These are phyloP conservation scores for Eucalyptus curtisii DNA, from an alignment of 345 rosid species.

Conservation along the genomic window DNA sequence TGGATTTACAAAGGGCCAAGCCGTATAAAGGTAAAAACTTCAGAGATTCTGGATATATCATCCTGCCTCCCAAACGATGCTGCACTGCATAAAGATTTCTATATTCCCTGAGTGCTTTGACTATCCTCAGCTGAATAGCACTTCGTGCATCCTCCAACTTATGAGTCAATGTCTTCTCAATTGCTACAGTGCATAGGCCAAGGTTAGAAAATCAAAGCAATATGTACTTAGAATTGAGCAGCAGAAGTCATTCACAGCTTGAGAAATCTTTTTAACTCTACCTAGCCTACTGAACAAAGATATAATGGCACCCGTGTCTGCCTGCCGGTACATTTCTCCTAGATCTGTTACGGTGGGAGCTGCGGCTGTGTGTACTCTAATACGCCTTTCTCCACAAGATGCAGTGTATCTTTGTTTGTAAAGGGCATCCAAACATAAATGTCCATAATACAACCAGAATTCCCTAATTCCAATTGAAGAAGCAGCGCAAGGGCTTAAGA, in stretches of 20 bases:
- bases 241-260: background rate
- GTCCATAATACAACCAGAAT: background rate
- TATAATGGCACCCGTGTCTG: slow-evolving; percentile 84
- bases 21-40: slow-evolving; percentile 80
- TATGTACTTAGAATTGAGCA: background rate
- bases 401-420: slow-evolving; percentile 78
- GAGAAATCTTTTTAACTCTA: background rate
- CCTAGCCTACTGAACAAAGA: slow-evolving; percentile 86
- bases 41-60: slow-evolving; percentile 90
- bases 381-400: slow-evolving; percentile 99
- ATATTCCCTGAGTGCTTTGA: slow-evolving; percentile 87
- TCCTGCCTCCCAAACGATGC: slow-evolving; percentile 91
- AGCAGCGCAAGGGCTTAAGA: background rate
- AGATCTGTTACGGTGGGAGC: slow-evolving; percentile 90
- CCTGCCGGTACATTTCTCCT: slow-evolving; percentile 93
- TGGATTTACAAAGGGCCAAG: slow-evolving; percentile 76
- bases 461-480: background rate
- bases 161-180: slow-evolving; percentile 74
- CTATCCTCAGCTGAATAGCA: slow-evolving; percentile 64
- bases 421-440: slow-evolving; percentile 17
- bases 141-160: slow-evolving; percentile 94
- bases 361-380: slow-evolving; percentile 88
- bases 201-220: background rate
- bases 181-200: slow-evolving; percentile 43
- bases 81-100: slow-evolving; percentile 85